A percentile compares a stretch with the other conserved stretches of the same genome.
phyloP scores from a whole-genome alignment of 768 basidiomycete species.

The Suillus plorans region DNA sequence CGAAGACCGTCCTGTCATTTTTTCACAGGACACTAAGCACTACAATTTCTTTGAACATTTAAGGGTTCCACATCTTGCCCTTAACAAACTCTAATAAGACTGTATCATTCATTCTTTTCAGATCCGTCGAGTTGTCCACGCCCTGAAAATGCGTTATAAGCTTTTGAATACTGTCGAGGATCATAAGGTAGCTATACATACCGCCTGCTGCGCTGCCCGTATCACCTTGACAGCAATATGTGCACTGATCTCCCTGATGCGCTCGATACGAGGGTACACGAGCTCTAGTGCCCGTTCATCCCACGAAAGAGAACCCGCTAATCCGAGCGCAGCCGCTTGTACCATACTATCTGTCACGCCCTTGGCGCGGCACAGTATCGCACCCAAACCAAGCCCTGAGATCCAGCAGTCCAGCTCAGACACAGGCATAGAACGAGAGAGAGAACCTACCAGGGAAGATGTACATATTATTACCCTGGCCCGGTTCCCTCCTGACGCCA shows the following conservation, averaged over 20 bases:
- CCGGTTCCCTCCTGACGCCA: slow-evolving; percentile 63
- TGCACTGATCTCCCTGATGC: slow-evolving; percentile 84
- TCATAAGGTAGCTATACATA: slow-evolving; percentile 32
- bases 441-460: slow-evolving; percentile 60
- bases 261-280: slow-evolving; percentile 80
- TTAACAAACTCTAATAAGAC: slow-evolving; percentile 55
- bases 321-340: slow-evolving; percentile 80
- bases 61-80: slow-evolving; percentile 74
- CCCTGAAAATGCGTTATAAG: slow-evolving; percentile 32
- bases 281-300: slow-evolving; percentile 68
- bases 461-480: slow-evolving; percentile 96
- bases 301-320: slow-evolving; percentile 68
- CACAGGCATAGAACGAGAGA: neutral
- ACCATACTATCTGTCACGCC: slow-evolving; percentile 86
- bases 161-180: slow-evolving; percentile 16
- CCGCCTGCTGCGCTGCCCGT: slow-evolving; percentile 75
- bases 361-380: slow-evolving; percentile 67
- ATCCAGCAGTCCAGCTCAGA: slow-evolving; percentile 1
- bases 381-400: slow-evolving; percentile 71
- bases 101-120: slow-evolving; percentile 57
- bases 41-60: neutral
- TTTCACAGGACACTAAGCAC: neutral
- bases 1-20: neutral
- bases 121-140: slow-evolving; percentile 52
- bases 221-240: slow-evolving; percentile 75